These are phyloP conservation scores for Brassica balearica DNA, from an alignment of 441 rosid genomes.

Conservation along the genomic window DNA sequence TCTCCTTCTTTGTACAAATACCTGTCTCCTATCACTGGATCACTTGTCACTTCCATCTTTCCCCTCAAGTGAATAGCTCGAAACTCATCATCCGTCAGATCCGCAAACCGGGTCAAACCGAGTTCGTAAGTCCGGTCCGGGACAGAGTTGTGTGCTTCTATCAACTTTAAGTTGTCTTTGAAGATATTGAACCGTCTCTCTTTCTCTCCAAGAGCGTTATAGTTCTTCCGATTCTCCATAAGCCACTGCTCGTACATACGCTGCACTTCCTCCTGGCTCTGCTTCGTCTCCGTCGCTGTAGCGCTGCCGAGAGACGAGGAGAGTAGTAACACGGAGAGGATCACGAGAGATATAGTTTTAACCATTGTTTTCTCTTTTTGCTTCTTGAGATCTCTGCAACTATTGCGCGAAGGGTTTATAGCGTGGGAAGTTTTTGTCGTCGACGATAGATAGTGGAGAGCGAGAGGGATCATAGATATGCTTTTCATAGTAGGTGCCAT, in stretches of 20 bases:
- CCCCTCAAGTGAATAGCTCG: constrained; percentile 45
- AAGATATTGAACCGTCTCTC: constrained; percentile 51
- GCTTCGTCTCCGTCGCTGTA: constrained; percentile 6
- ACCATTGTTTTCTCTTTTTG: constrained; percentile 18
- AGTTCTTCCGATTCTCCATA: constrained; percentile 46
- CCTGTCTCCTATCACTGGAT: constrained; percentile 38
- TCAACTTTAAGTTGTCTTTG: constrained; percentile 49
- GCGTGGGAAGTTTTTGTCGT: neutral
- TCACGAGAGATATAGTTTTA: constrained; percentile 9
- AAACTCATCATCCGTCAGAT: constrained; percentile 56
- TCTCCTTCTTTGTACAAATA: constrained; percentile 47
- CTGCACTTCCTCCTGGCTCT: constrained; percentile 30
- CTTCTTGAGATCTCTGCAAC: neutral
- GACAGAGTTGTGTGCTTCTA: constrained; percentile 48
- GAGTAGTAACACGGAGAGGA: constrained; percentile 19
- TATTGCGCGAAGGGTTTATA: neutral
- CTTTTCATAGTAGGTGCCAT: neutral
- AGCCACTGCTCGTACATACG: constrained; percentile 50
- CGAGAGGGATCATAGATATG: neutral
- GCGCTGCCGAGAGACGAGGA: constrained; percentile 10
- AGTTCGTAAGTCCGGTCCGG: constrained; percentile 41
- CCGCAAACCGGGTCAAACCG: constrained; percentile 58
- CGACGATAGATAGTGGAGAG: neutral
- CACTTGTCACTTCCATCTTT: constrained; percentile 27
- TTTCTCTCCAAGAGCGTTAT: constrained; percentile 52